Evolutionary conservation across 1,284 basidiomycete species (phyloP).

Genomic region (Marasmius tenuissimus): DNA sequence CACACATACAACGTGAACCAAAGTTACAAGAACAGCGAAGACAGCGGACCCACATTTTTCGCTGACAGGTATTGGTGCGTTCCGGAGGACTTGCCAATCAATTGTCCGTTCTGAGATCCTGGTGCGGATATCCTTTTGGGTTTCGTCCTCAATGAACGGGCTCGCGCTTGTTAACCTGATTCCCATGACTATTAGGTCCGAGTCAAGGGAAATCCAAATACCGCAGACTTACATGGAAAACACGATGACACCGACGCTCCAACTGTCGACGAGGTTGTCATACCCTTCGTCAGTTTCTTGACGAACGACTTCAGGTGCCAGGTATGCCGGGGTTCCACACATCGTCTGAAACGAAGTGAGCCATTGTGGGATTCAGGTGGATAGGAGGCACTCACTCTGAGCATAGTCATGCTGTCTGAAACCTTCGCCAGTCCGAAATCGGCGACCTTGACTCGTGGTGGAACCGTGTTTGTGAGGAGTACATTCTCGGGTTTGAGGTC

Average conservation of each 20-base stretch:
- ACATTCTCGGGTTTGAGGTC: conserved; percentile 94
- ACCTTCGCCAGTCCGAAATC: conserved; percentile 94
- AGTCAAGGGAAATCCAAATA: neutral
- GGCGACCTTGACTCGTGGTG: conserved; percentile 79
- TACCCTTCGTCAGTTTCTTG: conserved; percentile 73
- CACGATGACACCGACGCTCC: conserved; percentile 91
- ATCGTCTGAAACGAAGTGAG: conserved; percentile 59
- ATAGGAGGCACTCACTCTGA: conserved; percentile 46
- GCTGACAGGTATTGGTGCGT: conserved; percentile 29
- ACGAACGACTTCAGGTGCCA: conserved; percentile 87
- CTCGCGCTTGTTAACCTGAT: conserved; percentile 66
- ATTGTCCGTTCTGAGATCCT: conserved; percentile 58
- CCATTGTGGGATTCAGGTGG: neutral
- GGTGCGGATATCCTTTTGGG: conserved; percentile 48
- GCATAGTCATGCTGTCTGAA: conserved; percentile 72
- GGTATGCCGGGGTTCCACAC: conserved; percentile 84
- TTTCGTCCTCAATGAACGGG: conserved; percentile 73
- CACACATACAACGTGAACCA: neutral
- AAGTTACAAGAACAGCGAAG: neutral
- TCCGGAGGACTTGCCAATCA: conserved; percentile 58
- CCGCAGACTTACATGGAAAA: conserved; percentile 69
- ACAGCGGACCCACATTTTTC: conserved; percentile 30
- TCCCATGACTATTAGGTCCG: conserved; percentile 12
- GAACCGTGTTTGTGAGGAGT: conserved; percentile 63
- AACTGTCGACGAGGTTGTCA: conserved; percentile 84